Percentiles rank a stretch among this genome's conserved stretches.
These are phyloP conservation scores for Gaeumannomyces tritici DNA, from an alignment of 2,329 filamentous ascomycete species.

Conservation along the genomic window DNA sequence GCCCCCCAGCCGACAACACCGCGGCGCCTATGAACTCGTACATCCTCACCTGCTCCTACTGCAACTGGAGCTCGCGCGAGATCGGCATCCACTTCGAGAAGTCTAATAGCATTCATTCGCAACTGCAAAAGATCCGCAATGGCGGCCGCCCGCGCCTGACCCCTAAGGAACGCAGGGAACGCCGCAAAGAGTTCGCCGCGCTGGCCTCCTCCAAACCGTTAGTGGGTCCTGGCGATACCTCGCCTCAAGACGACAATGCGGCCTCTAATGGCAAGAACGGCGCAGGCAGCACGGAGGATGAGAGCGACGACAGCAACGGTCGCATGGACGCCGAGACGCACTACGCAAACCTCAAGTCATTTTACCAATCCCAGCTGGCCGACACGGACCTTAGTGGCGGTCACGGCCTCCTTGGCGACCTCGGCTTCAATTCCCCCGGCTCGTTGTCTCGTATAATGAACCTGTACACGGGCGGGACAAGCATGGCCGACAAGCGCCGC, in stretches of 20 bases:
- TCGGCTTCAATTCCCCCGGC: constrained; percentile 65
- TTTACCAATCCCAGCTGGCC: constrained; percentile 73
- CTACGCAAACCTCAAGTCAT: constrained; percentile 65
- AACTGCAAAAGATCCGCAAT: constrained; percentile 63
- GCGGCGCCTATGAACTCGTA: constrained; percentile 35
- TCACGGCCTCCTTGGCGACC: constrained; percentile 32
- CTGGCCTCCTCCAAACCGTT: constrained; percentile 13
- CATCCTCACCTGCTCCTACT: constrained; percentile 80
- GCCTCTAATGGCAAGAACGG: background rate
- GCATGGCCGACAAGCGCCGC: constrained; percentile 51
- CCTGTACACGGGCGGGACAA: constrained; percentile 61
- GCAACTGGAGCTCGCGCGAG: constrained; percentile 85
- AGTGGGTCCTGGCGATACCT: background rate
- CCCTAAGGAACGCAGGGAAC: constrained; percentile 39
- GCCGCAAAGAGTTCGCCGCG: constrained; percentile 32
- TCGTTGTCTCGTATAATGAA: constrained; percentile 86
- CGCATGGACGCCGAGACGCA: constrained; percentile 56
- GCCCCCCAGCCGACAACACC: constrained; percentile 31
- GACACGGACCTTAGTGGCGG: constrained; percentile 40
- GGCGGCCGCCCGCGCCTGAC: constrained; percentile 43
- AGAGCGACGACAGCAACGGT: constrained; percentile 23
- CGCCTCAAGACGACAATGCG: background rate
- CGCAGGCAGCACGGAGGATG: constrained; percentile 7
- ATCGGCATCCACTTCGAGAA: constrained; percentile 87
- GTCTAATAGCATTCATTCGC: constrained; percentile 73